A percentile compares a stretch with the other conserved stretches of the same genome.
Conservation (phyloP, 495 filamentous ascomycete species). For the Neohortaea acidophila region DNA sequence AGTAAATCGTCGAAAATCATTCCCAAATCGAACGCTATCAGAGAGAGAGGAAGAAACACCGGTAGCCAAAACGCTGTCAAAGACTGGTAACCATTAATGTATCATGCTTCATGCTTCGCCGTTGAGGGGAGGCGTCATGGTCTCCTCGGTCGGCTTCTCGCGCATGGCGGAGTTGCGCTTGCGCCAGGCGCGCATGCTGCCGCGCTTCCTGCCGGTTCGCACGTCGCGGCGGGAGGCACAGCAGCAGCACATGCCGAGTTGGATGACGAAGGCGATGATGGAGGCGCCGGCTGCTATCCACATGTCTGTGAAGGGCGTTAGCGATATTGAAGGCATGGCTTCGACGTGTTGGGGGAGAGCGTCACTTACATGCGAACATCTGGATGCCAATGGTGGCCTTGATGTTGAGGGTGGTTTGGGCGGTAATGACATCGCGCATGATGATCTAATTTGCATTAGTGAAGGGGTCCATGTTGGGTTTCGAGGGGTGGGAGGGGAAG, state of each 20-base stretch:
- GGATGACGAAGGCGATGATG: slow-evolving; percentile 52
- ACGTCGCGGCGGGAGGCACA: slow-evolving; percentile 47
- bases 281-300: slow-evolving; percentile 61
- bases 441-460: no score
- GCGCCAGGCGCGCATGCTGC: slow-evolving; percentile 20
- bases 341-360: no score
- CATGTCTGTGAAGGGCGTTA: no score
- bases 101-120: no score
- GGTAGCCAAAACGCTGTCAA: no score
- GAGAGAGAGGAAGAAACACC: no score
- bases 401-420: slow-evolving; percentile 57
- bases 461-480: no score
- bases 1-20: no score
- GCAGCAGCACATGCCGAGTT: slow-evolving; percentile 60
- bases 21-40: no score
- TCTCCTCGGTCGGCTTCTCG: slow-evolving; percentile 2
- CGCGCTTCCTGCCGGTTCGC: slow-evolving; percentile 35
- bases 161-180: background rate
- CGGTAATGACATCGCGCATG: slow-evolving; percentile 53
- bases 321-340: background rate
- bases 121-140: no score
- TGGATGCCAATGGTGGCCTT: slow-evolving; percentile 46
- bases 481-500: background rate
- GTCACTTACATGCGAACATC: slow-evolving; percentile 63
- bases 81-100: no score